A percentile compares a stretch with the other conserved stretches of the same genome.
These are phyloP conservation scores for Clarireedia sp. DNA, from an alignment of 2,329 filamentous ascomycete genomes.

Conservation along the genomic window DNA sequence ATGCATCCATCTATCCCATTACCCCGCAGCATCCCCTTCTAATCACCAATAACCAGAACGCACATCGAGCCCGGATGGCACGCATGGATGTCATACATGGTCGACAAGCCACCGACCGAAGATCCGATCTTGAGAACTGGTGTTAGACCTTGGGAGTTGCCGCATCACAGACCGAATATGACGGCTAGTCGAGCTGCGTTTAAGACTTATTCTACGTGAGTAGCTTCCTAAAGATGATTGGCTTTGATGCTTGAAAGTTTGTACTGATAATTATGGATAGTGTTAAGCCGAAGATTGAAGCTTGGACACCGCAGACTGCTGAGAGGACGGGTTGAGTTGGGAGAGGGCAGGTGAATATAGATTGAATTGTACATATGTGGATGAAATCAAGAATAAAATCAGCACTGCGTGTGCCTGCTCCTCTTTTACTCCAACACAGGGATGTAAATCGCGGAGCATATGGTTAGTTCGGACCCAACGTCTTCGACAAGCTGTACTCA, in stretches of 20 bases:
- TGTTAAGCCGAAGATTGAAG: conserved; percentile 44
- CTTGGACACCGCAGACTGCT: conserved; percentile 41
- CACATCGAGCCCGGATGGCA: conserved; percentile 97
- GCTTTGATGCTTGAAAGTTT: not conserved
- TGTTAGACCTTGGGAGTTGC: conserved; percentile 67
- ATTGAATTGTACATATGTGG: conserved; percentile 23
- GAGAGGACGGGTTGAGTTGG: conserved; percentile 18
- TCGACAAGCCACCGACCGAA: conserved; percentile 75
- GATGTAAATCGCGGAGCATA: too few species aligned
- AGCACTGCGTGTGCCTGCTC: not conserved
- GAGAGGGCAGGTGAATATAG: not conserved
- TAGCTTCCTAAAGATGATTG: conserved; percentile 23
- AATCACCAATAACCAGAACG: conserved; percentile 37
- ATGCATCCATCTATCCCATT: not conserved
- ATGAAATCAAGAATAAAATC: conserved; percentile 2
- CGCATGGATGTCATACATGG: conserved; percentile 90
- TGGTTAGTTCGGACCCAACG: too few species aligned
- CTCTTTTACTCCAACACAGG: too few species aligned
- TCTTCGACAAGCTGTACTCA: too few species aligned
- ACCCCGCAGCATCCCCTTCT: too few species aligned
- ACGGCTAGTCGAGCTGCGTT: conserved; percentile 73
- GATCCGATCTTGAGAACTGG: conserved; percentile 65
- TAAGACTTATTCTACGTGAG: conserved; percentile 93
- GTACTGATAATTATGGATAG: conserved; percentile 29
- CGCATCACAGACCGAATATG: conserved; percentile 62